Base-by-base conservation (phyloP, 495 filamentous ascomycete genomes). In the Aspergillus olivimuriae region DNA sequence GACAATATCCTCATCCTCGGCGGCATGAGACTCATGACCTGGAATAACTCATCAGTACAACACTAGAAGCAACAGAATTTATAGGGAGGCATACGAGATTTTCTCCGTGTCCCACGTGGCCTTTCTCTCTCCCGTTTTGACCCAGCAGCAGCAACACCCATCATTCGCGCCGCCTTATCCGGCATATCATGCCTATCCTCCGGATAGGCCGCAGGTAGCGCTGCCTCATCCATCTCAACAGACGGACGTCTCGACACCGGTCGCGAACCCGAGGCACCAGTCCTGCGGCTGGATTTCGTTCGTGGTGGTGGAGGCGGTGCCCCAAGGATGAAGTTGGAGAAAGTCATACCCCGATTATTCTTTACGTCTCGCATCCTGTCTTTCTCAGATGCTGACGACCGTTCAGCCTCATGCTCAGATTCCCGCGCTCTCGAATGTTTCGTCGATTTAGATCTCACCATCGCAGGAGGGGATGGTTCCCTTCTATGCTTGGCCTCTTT, bases 1-100 rank as follows among this genome's bases (percentile, higher is more conserved):
- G 31, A 80, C 72, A 38, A 78, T 57, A 45, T 82, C 80, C 42
- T 80, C 76, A 41, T 75, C 72, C 30, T 81, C 77, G 37, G 81
- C 64, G 6, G 74, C 55, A 54, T 81, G 80, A 4, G 79, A 73
- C 55, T 83, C 79, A 32, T 70, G 77, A 34, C 65, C 64, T 45
- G 53, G 69, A 74, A 51, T 1, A 33, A 31, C 20, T 0, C 15
- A 39, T 39, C 14, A 47, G 53, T 51, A 51, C 37, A 18, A 34
- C 4, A 4, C 8, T 26, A n/a, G 33, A 1, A n/a, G 15, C 14
- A 32, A 20, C 19, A 14, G 8, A n/a, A 4, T 16, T 41, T 16
- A 20, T n/a, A 3, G 22, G 8, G 14, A 41, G 20, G 17, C 61
- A 42, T 63, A 74, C 73, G 52, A 48, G 64, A 56, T 55, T 58